Evolutionary conservation across 805 yeast genomes (phyloP), one percentile per base, ranked within the genome.

Genomic region (Lachancea nothofagi): DNA sequence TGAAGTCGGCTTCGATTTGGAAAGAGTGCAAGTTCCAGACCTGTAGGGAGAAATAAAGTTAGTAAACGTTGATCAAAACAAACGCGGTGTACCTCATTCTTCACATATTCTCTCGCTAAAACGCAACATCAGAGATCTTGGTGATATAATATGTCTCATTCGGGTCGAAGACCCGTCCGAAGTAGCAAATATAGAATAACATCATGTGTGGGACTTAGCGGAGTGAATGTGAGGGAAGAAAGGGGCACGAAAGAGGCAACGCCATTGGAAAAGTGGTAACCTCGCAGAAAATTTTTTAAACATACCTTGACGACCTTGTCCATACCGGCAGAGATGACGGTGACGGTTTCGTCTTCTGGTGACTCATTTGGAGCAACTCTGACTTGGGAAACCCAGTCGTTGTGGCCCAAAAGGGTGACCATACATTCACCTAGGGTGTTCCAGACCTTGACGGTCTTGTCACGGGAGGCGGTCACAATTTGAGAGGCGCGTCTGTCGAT

Each of bases 231-330:
- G 12, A 17, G 13, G n/a, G n/a, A 19, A 20, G 21, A 23, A 23
- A 8, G 10, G n/a, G 8, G 29, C 21, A 23, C 15, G 18, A 17
- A 12, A 15, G 14, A 4, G 18, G 19, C 31, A 10, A 17, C 31
- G 19, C 31, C 10, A 7, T 29, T 18, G 20, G 34, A 13, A 5
- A 15, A 4, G 17, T 12, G 32, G 32, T 7, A n/a, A 5, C n/a
- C 19, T n/a, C 32, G 15, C 5, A 15, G 24, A 17, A 12, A 19
- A 6, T 20, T 13, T 14, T 40, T 34, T 43, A 43, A 65, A 87
- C 96, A 77, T 87, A 90, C 98, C 89, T 93, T 93, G 64, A 94
- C 95, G 62, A 89, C 75, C 77, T 90, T 93, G 73, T 93, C 99
- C 90, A 95, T 87, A 68, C 96, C 95, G 65, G 97, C 97, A 59